Base-by-base conservation (phyloP, 805 yeast species). In the Candida hungchunana region DNA sequence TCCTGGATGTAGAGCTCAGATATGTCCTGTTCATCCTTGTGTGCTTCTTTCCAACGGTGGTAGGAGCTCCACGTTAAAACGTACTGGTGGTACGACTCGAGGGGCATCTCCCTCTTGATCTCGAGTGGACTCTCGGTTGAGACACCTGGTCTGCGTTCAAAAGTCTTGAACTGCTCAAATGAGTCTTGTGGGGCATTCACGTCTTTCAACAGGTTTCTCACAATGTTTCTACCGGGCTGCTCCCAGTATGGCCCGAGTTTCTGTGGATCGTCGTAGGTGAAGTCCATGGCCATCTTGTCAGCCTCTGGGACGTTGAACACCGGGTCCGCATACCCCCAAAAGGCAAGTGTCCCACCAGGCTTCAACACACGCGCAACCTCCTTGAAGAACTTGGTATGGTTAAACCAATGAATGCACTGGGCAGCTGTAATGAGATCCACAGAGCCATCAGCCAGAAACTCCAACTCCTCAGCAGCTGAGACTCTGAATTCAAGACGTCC, bases 331-430 rank as follows among this genome's bases (percentile, higher is more conserved):
- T 88, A 88, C 4, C 84, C 82, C 82, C 90, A 87, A 47, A 75
- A 73, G 0, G 87, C 82, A 31, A 88, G 53, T 0, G 88, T 79
- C 2, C 93, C 95, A 15, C 67, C 65, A 1, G 74, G 69, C 34
- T 70, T 71, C 40, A 86, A 63, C 11, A 76, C 61, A 5, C 74
- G 50, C 15, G 63, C 58, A 2, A 73, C 66, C 40, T 73, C 76
- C 5, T 56, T 48, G 53, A 76, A 77, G 53, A 79, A 80, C 19
- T 47, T 45, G 0, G 63, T 61, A 40, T 74, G 79, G 37, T 80
- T 69, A 39, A 85, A 73, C 95, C 96, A 88, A 59, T 88, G 96
- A n/a, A 73, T 76, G 40, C 88, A 82, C 54, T 88, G 88, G 0
- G 89, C 95, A n/a, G 80, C 83, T 3, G 87, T 72, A 11, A 86